Evolutionary conservation across 116 monocot genomes (phyloP).

Genomic region (Cymodocea nodosa): DNA sequence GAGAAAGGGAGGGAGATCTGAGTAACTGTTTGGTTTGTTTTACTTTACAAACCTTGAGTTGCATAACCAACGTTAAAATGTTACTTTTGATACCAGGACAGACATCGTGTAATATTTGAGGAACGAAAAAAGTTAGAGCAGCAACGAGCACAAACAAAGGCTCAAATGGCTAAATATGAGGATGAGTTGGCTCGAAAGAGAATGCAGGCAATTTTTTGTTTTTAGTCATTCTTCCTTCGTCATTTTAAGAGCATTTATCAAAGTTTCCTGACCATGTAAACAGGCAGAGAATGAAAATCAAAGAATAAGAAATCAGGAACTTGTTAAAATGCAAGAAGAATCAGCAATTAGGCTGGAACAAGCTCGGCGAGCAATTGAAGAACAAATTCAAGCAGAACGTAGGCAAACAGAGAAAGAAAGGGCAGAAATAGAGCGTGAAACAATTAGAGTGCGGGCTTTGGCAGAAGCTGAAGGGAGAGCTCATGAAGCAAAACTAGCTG

Average conservation of each 20-base stretch:
- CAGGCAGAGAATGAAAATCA: conserved; percentile 50
- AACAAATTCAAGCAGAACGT: conserved; percentile 46
- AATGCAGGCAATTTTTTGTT: conserved; percentile 27
- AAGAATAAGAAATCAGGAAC: conserved; percentile 42
- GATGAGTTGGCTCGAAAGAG: conserved; percentile 49
- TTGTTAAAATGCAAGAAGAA: conserved; percentile 58
- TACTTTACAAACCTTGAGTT: not conserved
- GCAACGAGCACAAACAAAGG: conserved; percentile 40
- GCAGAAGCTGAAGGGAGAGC: conserved; percentile 50
- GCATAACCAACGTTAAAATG: not conserved
- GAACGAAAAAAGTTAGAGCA: conserved; percentile 39
- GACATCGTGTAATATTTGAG: conserved; percentile 35
- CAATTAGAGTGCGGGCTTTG: conserved; percentile 26
- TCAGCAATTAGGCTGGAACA: conserved; percentile 39
- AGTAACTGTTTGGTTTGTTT: not conserved
- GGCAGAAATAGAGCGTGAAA: conserved; percentile 41
- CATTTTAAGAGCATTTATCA: not conserved
- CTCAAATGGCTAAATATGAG: conserved; percentile 41
- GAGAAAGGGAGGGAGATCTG: not conserved
- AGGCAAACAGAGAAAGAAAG: conserved; percentile 42
- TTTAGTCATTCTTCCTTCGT: not conserved
- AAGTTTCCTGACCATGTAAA: not conserved
- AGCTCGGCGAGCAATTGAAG: conserved; percentile 39
- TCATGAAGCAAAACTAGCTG: conserved; percentile 35
- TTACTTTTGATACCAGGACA: conserved; percentile 24